Conservation (phyloP, 116 monocot genomes). For the Zostera marina region DNA sequence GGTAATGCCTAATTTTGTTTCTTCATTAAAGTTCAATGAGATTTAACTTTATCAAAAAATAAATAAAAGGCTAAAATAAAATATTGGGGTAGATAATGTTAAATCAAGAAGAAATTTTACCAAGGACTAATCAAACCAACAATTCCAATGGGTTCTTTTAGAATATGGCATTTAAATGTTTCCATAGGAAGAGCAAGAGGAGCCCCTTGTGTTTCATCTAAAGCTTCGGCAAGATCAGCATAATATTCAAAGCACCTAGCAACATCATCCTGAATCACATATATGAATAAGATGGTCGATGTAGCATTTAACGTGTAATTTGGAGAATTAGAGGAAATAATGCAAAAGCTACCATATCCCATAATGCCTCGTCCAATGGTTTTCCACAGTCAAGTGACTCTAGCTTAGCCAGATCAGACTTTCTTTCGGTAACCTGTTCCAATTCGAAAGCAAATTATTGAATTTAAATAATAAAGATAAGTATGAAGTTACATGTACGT, state of each 20-base stretch:
- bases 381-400: constrained; percentile 93
- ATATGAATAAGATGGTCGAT: neutral
- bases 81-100: neutral
- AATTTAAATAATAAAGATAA: neutral
- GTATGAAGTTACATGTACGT: neutral
- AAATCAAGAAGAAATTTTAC: constrained; percentile 21
- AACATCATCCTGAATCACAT: constrained; percentile 78
- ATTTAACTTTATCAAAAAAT: too few species aligned
- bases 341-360: constrained; percentile 69
- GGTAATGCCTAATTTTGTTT: too few species aligned
- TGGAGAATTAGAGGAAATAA: neutral
- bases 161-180: constrained; percentile 59
- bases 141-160: constrained; percentile 89
- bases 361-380: constrained; percentile 89
- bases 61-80: neutral
- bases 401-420: constrained; percentile 61
- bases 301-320: neutral
- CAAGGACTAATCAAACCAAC: constrained; percentile 97
- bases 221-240: constrained; percentile 90
- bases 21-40: too few species aligned
- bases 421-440: constrained; percentile 69
- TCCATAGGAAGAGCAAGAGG: constrained; percentile 87
- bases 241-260: constrained; percentile 95
- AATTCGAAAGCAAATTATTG: neutral
- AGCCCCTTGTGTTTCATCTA: constrained; percentile 68